These are phyloP conservation scores for Lactifluus hygrophoroides DNA, from an alignment of 768 basidiomycete genomes.

Conservation along the genomic window DNA sequence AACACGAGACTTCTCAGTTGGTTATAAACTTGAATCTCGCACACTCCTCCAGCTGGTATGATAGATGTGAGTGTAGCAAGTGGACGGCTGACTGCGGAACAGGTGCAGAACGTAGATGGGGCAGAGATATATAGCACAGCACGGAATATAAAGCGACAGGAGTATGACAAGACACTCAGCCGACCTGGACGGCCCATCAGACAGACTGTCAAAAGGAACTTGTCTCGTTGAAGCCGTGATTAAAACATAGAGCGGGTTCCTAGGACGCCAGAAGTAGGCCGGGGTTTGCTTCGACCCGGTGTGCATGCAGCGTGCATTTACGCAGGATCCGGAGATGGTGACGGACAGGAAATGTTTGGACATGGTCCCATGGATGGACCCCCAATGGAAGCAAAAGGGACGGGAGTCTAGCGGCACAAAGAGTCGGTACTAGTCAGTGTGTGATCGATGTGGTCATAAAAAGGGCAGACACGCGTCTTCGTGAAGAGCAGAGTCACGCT, in stretches of 20 bases:
- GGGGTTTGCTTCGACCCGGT: neutral
- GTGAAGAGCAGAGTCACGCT: neutral
- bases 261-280: neutral
- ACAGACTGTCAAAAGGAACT: neutral
- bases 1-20: no score
- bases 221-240: neutral
- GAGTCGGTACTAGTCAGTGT: neutral
- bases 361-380: neutral
- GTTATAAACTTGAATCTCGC: no score
- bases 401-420: constrained; percentile 9
- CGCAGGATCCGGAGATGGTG: neutral
- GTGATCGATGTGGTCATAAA: no score
- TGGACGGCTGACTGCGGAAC: constrained; percentile 9
- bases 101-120: neutral
- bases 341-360: neutral
- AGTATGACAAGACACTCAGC: neutral
- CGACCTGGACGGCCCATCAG: neutral
- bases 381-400: constrained; percentile 12
- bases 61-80: neutral
- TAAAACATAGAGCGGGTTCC: neutral
- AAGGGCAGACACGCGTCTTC: neutral
- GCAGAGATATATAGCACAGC: neutral
- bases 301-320: neutral
- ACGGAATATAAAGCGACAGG: constrained; percentile 3
- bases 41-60: neutral